phyloP scores from a whole-genome alignment of 139 green algal species.

The Chlorella sp. region DNA sequence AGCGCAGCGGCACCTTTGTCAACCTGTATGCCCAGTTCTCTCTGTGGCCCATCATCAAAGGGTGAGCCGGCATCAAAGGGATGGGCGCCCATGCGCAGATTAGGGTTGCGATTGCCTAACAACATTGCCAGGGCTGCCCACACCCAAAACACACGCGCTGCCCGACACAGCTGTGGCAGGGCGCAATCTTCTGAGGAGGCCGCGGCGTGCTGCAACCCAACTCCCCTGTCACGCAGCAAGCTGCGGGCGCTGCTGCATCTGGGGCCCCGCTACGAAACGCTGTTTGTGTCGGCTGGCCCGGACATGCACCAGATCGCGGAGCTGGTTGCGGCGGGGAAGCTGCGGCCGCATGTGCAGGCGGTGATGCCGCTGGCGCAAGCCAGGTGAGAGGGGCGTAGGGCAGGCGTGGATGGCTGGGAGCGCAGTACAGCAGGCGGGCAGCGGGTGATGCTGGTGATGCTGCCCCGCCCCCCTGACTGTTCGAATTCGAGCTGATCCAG shows the following conservation, averaged over 20 bases:
- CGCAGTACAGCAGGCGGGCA: too few relatives aligned
- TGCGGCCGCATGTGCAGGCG: background rate
- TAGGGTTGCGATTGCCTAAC: too few relatives aligned
- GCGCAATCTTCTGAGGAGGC: too few relatives aligned
- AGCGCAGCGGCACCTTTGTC: constrained; percentile 3
- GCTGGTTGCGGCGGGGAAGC: background rate
- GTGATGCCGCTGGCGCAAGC: background rate
- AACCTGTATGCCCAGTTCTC: constrained; percentile 1
- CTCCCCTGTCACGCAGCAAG: background rate
- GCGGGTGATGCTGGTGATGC: too few relatives aligned
- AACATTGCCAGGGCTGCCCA: too few relatives aligned
- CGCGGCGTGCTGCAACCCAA: too few relatives aligned
- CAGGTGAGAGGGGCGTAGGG: background rate
- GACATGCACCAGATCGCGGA: background rate
- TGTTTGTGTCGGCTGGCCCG: background rate
- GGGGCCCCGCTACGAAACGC: background rate
- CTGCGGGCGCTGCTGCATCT: constrained; percentile 5
- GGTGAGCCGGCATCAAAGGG: too few relatives aligned
- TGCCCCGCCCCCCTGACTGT: too few relatives aligned
- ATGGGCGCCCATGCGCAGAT: too few relatives aligned
- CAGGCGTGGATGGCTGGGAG: too few relatives aligned
- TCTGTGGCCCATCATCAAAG: background rate
- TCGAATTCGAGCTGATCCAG: too few relatives aligned
- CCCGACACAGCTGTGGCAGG: background rate
- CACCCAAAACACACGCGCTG: too few relatives aligned